phyloP scores from a whole-genome alignment of 805 yeast genomes.

The Metschnikowia arizonensis region DNA sequence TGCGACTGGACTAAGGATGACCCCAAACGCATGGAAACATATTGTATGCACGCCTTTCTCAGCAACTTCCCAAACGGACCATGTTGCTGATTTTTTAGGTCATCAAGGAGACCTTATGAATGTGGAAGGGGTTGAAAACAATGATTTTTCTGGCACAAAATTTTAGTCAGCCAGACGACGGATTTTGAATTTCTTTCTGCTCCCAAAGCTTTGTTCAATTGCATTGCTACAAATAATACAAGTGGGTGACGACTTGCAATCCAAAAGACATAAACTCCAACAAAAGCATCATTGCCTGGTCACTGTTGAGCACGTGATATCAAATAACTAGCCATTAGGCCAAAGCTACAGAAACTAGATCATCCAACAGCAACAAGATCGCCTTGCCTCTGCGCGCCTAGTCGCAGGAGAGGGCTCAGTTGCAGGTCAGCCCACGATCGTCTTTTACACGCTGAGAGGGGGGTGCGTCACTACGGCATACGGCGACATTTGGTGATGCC shows the following conservation, averaged over 20 bases:
- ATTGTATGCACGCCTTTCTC: not conserved
- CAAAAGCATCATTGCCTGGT: not conserved
- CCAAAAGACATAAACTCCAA: not conserved
- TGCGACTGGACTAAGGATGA: not conserved
- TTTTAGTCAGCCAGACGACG: not conserved
- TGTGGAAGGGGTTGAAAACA: not conserved
- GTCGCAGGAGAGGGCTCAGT: constrained; percentile 5
- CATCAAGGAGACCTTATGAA: not conserved
- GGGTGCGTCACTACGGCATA: constrained; percentile 6
- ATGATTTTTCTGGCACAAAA: not conserved
- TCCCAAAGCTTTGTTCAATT: not conserved
- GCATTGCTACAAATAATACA: not conserved
- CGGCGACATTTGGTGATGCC: constrained; percentile 5
- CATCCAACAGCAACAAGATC: not conserved
- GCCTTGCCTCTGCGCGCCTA: not conserved
- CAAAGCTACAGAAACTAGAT: not conserved
- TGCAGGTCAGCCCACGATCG: constrained; percentile 7
- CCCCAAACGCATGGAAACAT: constrained; percentile 2
- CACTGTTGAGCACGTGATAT: not conserved
- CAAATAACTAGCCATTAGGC: not conserved
- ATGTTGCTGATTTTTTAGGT: not conserved
- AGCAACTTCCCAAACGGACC: not conserved
- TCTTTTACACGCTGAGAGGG: constrained; percentile 2
- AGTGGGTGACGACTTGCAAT: not conserved
- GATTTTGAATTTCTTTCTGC: not conserved